Percentiles rank a stretch among this genome's conserved stretches.
These are phyloP conservation scores for Salicornia ramosissima DNA, from an alignment of 148 eudicot genomes.

Conservation along the genomic window DNA sequence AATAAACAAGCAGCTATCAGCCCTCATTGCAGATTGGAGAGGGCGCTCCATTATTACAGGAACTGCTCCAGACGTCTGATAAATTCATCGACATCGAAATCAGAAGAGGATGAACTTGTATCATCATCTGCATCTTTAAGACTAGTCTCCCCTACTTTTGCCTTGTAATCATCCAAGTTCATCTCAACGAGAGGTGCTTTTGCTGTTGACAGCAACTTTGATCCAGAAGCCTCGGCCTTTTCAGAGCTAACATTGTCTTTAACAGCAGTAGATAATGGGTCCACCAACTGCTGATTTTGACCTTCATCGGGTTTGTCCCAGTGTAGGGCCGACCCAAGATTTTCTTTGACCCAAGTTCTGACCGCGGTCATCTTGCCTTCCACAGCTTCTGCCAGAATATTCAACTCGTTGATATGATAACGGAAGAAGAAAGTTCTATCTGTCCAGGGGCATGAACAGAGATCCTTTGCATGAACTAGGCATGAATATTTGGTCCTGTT, in stretches of 20 bases:
- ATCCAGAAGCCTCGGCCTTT: slow-evolving; percentile 7
- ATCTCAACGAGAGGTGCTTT: slow-evolving; percentile 11
- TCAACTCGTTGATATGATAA: slow-evolving; percentile 40
- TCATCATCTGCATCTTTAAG: slow-evolving; percentile 15
- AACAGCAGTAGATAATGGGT: slow-evolving; percentile 16
- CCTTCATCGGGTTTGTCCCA: slow-evolving; percentile 3
- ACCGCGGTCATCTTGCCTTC: slow-evolving; percentile 53
- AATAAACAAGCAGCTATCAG: no score
- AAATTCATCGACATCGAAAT: slow-evolving; percentile 26
- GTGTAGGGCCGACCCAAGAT: slow-evolving; percentile 31
- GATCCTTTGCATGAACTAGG: slow-evolving; percentile 54
- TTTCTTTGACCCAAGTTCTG: slow-evolving; percentile 39
- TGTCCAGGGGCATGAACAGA: slow-evolving; percentile 67
- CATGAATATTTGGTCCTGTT: slow-evolving; percentile 54
- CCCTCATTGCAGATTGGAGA: slow-evolving; percentile 1
- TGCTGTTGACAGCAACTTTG: slow-evolving; percentile 14
- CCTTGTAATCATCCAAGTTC: slow-evolving; percentile 12
- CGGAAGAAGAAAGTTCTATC: slow-evolving; percentile 45
- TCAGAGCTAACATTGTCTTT: slow-evolving; percentile 1
- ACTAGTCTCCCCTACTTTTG: slow-evolving; percentile 2
- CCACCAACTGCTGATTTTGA: background rate
- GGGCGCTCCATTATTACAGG: background rate
- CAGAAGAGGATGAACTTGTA: slow-evolving; percentile 21
- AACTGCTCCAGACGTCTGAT: slow-evolving; percentile 13
- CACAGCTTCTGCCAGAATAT: slow-evolving; percentile 51